Percentiles rank a stretch among this genome's conserved stretches.
Conservation (phyloP, 345 rosid species). For the Adansonia digitata region DNA sequence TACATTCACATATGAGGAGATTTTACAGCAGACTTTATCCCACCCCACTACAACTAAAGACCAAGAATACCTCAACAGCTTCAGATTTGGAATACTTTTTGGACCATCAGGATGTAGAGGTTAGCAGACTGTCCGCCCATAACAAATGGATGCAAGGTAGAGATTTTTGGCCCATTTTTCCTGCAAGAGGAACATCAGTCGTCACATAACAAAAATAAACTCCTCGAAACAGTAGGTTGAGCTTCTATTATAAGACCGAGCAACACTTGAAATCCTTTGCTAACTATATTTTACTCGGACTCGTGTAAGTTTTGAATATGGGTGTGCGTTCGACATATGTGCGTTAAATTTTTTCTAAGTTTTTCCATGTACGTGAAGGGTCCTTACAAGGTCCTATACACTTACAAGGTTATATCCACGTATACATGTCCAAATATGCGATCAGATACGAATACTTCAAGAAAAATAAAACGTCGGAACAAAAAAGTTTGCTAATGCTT, state of each 20-base stretch:
- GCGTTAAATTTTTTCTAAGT: too few relatives aligned
- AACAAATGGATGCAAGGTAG: conserved; percentile 61
- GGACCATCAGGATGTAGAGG: conserved; percentile 1
- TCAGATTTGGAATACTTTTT: conserved; percentile 24
- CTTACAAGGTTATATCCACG: too few relatives aligned
- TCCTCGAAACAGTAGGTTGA: background rate
- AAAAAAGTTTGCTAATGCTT: background rate
- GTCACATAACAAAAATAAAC: background rate
- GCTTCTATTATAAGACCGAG: background rate
- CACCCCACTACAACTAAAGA: conserved; percentile 10
- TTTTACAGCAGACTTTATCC: conserved; percentile 8
- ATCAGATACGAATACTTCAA: too few relatives aligned
- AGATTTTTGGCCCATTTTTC: conserved; percentile 70
- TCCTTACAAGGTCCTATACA: too few relatives aligned
- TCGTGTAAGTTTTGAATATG: too few relatives aligned
- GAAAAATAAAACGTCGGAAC: too few relatives aligned
- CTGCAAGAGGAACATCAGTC: conserved; percentile 25
- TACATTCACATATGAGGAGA: conserved; percentile 22
- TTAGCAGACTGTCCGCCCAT: conserved; percentile 67
- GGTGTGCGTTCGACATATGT: too few relatives aligned
- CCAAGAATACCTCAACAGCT: conserved; percentile 26
- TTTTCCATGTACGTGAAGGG: too few relatives aligned
- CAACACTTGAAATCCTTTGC: too few relatives aligned
- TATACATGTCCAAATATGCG: too few relatives aligned
- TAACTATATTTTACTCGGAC: too few relatives aligned